Evolutionary conservation across 2,329 filamentous ascomycete species (phyloP), one percentile per base, ranked within the genome.

Genomic region (Trichoderma sp.): DNA sequence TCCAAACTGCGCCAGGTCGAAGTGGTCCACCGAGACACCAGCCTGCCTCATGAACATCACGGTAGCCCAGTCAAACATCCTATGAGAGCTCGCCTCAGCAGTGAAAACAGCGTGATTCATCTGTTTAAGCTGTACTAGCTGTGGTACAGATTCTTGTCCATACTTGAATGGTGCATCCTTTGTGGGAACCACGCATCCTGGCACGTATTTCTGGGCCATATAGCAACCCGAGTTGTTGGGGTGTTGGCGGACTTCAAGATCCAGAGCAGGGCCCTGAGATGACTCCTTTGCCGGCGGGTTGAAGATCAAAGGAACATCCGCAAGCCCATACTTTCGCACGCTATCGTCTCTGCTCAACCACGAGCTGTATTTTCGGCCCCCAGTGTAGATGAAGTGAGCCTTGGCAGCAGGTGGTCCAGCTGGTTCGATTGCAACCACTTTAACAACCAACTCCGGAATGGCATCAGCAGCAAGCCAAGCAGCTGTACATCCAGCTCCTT

Each of bases 51-150:
- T 76, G 75, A 85, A 90, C 13, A 77, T 73, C 2, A 85, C 83
- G 0, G 85, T 88, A 43, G 86, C 88, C 77, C 86, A 85, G 74
- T 91, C 88, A 72, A 86, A 90, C 11, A 80, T 77, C 3, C 81
- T 79, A 77, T 90, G 88, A n/a, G 82, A 84, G 66, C 85, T 86
- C 3, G 88, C 84, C 70, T 89, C 85, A 0, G 81, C 80, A 0
- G 87, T 89, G 30, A 88, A 75, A 17, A 90, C 73, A 1, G 87
- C 77, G 6, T 86, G 83, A 0, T 83, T 84, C 6, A 88, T 80
- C 17, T 81, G 80, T 2, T 77, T 75, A 8, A 91, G 77, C 36
- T 89, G 85, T 6, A 78, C 76, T 15, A 91, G 79, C 74, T 83
- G 78, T 23, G 83, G 82, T 12, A 73, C 67, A 7, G 9, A 15